Evolutionary conservation across 192 early-diverging fungal species (phyloP).

Genomic region (Coemansia umbellata): DNA sequence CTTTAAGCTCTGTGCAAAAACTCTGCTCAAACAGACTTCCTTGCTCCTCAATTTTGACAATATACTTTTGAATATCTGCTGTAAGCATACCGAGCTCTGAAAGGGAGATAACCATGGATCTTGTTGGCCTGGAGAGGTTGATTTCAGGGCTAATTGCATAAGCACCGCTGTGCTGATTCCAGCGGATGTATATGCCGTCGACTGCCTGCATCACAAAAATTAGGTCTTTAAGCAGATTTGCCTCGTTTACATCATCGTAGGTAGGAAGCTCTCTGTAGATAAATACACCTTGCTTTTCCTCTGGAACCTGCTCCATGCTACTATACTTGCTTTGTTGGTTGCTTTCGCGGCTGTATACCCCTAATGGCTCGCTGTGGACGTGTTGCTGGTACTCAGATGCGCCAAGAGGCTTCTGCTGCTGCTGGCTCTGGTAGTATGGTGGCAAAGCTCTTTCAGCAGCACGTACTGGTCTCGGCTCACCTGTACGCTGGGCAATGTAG

Average conservation of each 20-base stretch:
- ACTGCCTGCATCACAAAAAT: constrained; percentile 94
- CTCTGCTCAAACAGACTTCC: constrained; percentile 56
- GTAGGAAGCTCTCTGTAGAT: constrained; percentile 27
- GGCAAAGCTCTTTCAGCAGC: background rate
- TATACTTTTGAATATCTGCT: constrained; percentile 58
- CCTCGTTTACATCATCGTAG: constrained; percentile 55
- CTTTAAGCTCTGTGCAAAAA: constrained; percentile 75
- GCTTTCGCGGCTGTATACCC: background rate
- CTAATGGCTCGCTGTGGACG: background rate
- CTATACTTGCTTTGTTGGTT: background rate
- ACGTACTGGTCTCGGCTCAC: background rate
- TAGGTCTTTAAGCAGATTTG: constrained; percentile 72
- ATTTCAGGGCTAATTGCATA: constrained; percentile 59
- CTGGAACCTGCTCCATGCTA: background rate
- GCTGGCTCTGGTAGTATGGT: background rate
- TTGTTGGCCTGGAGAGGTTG: constrained; percentile 54
- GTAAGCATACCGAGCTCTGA: constrained; percentile 80
- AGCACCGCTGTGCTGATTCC: constrained; percentile 45
- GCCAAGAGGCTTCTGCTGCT: background rate
- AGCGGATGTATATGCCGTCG: constrained; percentile 79
- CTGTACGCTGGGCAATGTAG: background rate
- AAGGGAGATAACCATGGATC: constrained; percentile 62
- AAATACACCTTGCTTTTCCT: background rate
- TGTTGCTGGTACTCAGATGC: too few species aligned
- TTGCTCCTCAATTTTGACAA: constrained; percentile 31